Evolutionary conservation across 305 asterid species (phyloP), one percentile per base, ranked within the genome.

Genomic region (Solanum hybrid): DNA sequence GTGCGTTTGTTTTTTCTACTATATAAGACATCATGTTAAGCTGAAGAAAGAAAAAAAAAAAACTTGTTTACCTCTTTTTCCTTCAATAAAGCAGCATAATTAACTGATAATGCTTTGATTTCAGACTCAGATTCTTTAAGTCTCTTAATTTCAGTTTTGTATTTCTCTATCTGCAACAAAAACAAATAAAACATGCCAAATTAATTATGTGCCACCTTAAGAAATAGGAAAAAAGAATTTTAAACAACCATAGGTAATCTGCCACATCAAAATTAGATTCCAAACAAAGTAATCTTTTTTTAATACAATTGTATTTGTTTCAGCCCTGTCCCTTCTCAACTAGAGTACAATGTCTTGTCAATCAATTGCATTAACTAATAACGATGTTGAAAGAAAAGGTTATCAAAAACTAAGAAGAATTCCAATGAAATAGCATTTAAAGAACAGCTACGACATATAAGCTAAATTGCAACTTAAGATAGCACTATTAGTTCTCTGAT

Each of bases 111-210:
- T 32, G 99, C 99, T 94, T 96, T 98, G 81, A 98, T 97, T 94
- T 97, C 98, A 24, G 99, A 94, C 95, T 98, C 99, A 13, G 99
- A 98, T 88, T 95, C 99, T 95, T 94, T 96, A 89, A 98, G 98
- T 90, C 95, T 97, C 94, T 93, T 98, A 89, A 96, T 97, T 91
- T 97, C 97, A 10, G 90, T 87, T 93, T 94, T 91, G 94, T 94
- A 96, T 77, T 91, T 96, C 89, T 96, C 95, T 76, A 95, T 94
- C 98, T 97, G 94, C 90, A 41, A 87, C 38, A 89, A 57, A 51
- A 51, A 14, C 61, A 87, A 75, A 89, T 12, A 26, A 57, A 57
- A 14, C 41, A 41, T 17, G 14, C 14, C 73, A 79, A 11, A 78
- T n/a, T 31, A 4, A 83, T 38, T 45, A 65, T 14, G 41, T 24